Evolutionary conservation across 1,139 yeast species (phyloP), one percentile per base, ranked within the genome.

Genomic region (Yamadazyma diospyri): DNA sequence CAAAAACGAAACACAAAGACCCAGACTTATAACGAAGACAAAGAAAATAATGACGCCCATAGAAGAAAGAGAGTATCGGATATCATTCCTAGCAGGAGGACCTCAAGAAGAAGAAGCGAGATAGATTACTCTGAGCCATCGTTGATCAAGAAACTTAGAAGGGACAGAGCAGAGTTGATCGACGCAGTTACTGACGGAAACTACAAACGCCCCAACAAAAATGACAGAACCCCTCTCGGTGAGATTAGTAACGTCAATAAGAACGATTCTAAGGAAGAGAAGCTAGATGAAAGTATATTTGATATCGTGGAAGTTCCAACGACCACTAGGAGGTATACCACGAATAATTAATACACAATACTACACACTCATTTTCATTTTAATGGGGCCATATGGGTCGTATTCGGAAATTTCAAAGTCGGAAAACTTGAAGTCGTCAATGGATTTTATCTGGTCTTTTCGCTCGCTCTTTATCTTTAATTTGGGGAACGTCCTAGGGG

Each of bases 371-470:
- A 76, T 76, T 73, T 61, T 86, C 99, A 92, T 92, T 47, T 83
- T 86, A 46, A 92, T 89, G 39, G 80, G 78, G 4, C 78, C 74
- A 53, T 87, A 81, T 2, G 97, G 97, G 37, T 83, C 69, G 56
- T 92, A 92, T 35, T 77, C 86, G 3, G 66, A 64, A 28, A 92
- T 78, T 48, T 79, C 82, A 51, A 92, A 88, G 57, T 92, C 98
- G 39, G 88, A 97, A 48, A 66, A 84, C 46, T 68, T 76, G 65
- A 92, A 92, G 50, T 86, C 97, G 54, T 89, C 97, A 39, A 92
- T 92, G 38, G 71, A 60, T 16, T 66, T 69, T 14, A 89, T 78
- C 30, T 62, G 57, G 7, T 44, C 47, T 39, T 42, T 47, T 39
- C 72, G 50, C 12, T 80, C 72, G 37, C 92, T 71, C 35, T 74